Conservation (phyloP, 2,329 filamentous ascomycete genomes). For the Davidsoniella eucalypti region DNA sequence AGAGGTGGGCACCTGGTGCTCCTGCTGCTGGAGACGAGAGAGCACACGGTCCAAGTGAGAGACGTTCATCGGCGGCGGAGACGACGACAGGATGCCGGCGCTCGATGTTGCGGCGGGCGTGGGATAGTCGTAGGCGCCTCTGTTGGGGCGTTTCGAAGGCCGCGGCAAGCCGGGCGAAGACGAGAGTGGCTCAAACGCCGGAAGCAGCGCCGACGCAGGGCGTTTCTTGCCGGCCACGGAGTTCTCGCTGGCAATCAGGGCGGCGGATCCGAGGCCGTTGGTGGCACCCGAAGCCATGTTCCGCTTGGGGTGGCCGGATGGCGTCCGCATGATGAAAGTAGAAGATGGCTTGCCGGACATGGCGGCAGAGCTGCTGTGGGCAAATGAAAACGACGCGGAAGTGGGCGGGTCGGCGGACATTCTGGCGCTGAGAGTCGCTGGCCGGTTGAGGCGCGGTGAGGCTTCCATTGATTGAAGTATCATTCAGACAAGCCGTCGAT, state of each 20-base stretch:
- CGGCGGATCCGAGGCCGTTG: neutral
- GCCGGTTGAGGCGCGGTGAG: neutral
- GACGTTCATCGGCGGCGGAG: constrained; percentile 43
- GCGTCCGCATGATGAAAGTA: neutral
- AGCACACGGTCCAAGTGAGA: constrained; percentile 21
- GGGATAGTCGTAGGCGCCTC: constrained; percentile 48
- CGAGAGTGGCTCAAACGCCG: constrained; percentile 65
- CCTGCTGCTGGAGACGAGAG: constrained; percentile 19
- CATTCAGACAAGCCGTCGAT: neutral
- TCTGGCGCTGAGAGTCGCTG: neutral
- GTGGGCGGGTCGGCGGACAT: neutral
- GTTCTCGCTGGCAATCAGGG: constrained; percentile 8
- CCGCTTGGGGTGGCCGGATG: too few species aligned
- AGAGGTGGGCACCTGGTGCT: constrained; percentile 29
- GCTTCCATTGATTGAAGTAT: neutral
- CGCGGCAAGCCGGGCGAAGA: constrained; percentile 59
- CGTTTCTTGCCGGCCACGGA: constrained; percentile 36
- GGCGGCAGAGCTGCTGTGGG: neutral
- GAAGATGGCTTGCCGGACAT: neutral
- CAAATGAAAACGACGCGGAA: neutral
- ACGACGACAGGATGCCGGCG: constrained; percentile 77
- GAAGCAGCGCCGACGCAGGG: constrained; percentile 51
- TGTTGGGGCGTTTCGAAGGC: constrained; percentile 47
- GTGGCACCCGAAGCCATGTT: neutral
- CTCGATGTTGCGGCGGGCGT: constrained; percentile 90